Evolutionary conservation across 345 rosid species (phyloP).

Genomic region (Cardamine occulta): DNA sequence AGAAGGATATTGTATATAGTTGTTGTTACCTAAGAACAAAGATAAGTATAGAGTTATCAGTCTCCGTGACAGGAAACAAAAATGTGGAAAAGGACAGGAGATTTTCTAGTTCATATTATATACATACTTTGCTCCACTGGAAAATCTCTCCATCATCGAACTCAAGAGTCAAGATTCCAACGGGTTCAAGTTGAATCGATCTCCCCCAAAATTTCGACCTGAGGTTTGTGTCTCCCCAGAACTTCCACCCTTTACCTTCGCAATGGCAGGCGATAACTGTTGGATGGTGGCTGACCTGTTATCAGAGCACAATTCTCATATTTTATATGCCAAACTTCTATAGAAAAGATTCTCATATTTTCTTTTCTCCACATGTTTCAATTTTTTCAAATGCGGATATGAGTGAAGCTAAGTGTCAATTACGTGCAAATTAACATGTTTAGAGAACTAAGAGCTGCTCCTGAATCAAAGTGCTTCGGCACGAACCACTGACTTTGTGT

Average conservation of each 20-base stretch:
- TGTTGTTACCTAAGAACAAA: constrained; percentile 75
- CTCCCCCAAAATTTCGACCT: constrained; percentile 95
- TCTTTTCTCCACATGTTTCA: neutral
- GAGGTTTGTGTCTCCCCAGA: constrained; percentile 94
- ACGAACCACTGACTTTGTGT: neutral
- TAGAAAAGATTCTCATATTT: neutral
- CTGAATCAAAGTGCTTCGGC: constrained; percentile 6
- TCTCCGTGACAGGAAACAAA: constrained; percentile 12
- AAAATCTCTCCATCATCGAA: constrained; percentile 96
- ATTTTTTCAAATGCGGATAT: neutral
- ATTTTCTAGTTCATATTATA: neutral
- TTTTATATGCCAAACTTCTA: constrained; percentile 12
- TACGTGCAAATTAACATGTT: constrained; percentile 16
- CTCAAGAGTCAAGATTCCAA: constrained; percentile 79
- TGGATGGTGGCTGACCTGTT: constrained; percentile 97
- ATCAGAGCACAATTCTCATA: constrained; percentile 15
- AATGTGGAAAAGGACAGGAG: constrained; percentile 19
- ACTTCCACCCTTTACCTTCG: constrained; percentile 98
- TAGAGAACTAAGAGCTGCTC: constrained; percentile 12
- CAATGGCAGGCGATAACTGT: constrained; percentile 95
- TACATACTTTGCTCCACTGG: constrained; percentile 89
- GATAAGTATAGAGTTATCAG: constrained; percentile 19
- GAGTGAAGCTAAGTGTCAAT: neutral
- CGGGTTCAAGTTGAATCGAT: constrained; percentile 96
- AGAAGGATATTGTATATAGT: constrained; percentile 86